phyloP scores from a whole-genome alignment of 2,329 filamentous ascomycete species.

The Penicillium sp. region DNA sequence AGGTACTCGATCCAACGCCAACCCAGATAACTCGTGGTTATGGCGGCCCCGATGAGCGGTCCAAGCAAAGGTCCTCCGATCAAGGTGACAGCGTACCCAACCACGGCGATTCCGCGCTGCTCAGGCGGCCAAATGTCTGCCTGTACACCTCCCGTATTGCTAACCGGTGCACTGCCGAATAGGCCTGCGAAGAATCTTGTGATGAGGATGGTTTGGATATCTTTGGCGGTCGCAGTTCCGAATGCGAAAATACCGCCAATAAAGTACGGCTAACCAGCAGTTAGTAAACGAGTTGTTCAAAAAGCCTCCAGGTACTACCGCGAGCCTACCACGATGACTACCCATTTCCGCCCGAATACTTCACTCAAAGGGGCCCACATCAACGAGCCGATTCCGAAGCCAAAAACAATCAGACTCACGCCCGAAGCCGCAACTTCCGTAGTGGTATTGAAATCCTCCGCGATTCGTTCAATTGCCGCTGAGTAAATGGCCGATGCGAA shows the following conservation, averaged over 20 bases:
- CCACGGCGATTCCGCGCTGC: slow-evolving; percentile 59
- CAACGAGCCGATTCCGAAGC: no score
- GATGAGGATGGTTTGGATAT: slow-evolving; percentile 60
- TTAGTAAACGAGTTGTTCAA: no score
- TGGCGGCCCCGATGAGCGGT: slow-evolving; percentile 49
- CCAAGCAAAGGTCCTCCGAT: slow-evolving; percentile 28
- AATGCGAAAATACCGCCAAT: slow-evolving; percentile 54
- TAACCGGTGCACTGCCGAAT: slow-evolving; percentile 60
- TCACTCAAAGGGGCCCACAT: no score
- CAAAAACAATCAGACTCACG: no score
- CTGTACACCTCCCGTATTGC: slow-evolving; percentile 62
- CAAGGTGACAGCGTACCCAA: slow-evolving; percentile 58
- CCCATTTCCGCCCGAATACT: no score
- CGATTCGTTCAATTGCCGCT: no score
- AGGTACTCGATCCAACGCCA: slow-evolving; percentile 40
- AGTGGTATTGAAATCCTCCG: no score
- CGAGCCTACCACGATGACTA: no score
- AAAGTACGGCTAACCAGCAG: slow-evolving; percentile 49
- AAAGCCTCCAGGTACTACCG: no score
- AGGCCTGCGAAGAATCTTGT: slow-evolving; percentile 60
- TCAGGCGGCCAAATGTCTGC: slow-evolving; percentile 59
- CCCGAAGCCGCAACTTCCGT: no score
- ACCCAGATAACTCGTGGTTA: slow-evolving; percentile 35
- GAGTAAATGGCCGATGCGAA: no score
- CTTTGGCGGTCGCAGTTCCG: slow-evolving; percentile 57